phyloP scores from a whole-genome alignment of 352 stramenopile genomes.

The Phytophthora pistaciae region DNA sequence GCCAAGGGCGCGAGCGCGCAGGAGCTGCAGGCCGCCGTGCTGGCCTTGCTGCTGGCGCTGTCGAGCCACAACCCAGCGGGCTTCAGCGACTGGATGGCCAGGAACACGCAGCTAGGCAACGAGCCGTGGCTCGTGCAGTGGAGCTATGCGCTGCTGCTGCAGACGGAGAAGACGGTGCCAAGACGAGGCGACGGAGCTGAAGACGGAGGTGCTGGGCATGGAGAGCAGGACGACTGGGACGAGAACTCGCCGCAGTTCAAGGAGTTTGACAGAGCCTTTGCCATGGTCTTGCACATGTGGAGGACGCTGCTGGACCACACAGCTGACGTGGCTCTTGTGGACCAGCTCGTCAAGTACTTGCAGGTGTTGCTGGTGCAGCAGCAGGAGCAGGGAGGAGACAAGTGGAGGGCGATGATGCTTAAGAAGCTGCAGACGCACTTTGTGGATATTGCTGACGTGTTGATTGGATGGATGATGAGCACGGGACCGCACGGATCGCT shows the following conservation, averaged over 20 bases:
- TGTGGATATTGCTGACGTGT: constrained; percentile 74
- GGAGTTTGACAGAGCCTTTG: constrained; percentile 54
- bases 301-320: constrained; percentile 62
- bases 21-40: constrained; percentile 50
- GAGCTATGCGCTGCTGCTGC: constrained; percentile 51
- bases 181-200: neutral
- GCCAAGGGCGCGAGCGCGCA: constrained; percentile 27
- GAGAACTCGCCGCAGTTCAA: constrained; percentile 53
- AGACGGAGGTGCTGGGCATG: neutral
- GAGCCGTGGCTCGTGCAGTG: constrained; percentile 65
- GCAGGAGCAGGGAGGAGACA: constrained; percentile 6
- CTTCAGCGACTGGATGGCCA: constrained; percentile 62
- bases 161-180: constrained; percentile 47
- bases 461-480: constrained; percentile 77
- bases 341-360: constrained; percentile 45
- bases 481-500: constrained; percentile 40
- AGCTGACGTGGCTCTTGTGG: constrained; percentile 46
- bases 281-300: constrained; percentile 54
- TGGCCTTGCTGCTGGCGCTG: constrained; percentile 50
- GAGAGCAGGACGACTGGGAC: constrained; percentile 27
- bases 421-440: constrained; percentile 74
- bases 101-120: constrained; percentile 44
- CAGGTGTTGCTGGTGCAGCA: constrained; percentile 37
- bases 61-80: constrained; percentile 46
- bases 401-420: constrained; percentile 40